phyloP scores from a whole-genome alignment of 192 early-diverging fungal genomes.

The Linnemannia elongata region DNA sequence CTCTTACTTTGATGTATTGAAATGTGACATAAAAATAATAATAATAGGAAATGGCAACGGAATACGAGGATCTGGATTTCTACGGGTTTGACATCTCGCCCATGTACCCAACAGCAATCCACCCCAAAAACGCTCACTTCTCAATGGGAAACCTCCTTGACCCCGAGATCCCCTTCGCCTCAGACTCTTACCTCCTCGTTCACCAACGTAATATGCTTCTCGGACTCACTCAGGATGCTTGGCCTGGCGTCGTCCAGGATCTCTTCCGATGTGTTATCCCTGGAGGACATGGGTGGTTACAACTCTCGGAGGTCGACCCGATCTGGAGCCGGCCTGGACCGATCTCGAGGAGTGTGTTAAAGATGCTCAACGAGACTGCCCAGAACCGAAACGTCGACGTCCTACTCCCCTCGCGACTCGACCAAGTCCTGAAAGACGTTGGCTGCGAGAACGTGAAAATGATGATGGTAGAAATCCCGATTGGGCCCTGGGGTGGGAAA shows the following conservation, averaged over 20 bases:
- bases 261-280: constrained; percentile 45
- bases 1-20: background rate
- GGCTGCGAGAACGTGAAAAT: constrained; percentile 54
- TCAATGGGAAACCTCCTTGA: constrained; percentile 47
- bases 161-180: constrained; percentile 43
- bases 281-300: constrained; percentile 39
- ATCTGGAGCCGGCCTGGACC: constrained; percentile 50
- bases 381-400: constrained; percentile 54
- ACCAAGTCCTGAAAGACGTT: constrained; percentile 35
- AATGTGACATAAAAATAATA: background rate
- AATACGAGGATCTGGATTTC: constrained; percentile 42
- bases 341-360: constrained; percentile 35
- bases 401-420: constrained; percentile 32
- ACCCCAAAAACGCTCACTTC: constrained; percentile 57
- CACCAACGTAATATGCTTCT: constrained; percentile 53
- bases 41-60: constrained; percentile 56
- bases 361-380: constrained; percentile 52
- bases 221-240: constrained; percentile 46
- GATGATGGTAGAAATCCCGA: constrained; percentile 58
- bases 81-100: constrained; percentile 51
- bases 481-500: constrained; percentile 55
- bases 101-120: constrained; percentile 56
- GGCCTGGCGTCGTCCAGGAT: constrained; percentile 50
- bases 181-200: constrained; percentile 31
- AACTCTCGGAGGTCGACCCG: constrained; percentile 50